Evolutionary conservation across 805 yeast species (phyloP), one percentile per base, ranked within the genome.

Genomic region (Wickerhamomyces rabaulensis): DNA sequence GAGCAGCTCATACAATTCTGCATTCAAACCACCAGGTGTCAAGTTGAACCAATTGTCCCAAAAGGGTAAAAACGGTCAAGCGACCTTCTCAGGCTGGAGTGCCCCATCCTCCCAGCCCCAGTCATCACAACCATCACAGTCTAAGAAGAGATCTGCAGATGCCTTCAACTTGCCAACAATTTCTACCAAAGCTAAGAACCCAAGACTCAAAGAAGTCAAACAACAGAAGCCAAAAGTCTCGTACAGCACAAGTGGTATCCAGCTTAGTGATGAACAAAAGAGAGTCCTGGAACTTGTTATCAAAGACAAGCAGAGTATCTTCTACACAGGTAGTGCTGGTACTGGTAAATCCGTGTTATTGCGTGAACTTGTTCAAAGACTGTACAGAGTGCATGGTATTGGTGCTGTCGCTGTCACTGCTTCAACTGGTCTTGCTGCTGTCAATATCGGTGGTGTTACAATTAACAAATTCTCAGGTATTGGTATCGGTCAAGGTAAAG

Each of bases 391-490:
- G 39, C 73, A 78, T 60, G 69, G 71, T 3, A 58, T 63, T 2
- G 69, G 70, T 12, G 64, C 70, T 0, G 87, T 94, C 4, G 96
- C 95, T 0, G 80, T 94, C 4, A 89, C 98, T 0, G 99, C 99
- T 0, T 87, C 97, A 0, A 94, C 99, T 0, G 99, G 99, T 1
- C 69, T 94, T 51, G 99, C 99, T 0, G 99, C 97, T 0, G 84
- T 89, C 38, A 89, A 90, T 57, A 86, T 94, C 55, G 96, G 95
- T 2, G 99, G 99, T 21, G 78, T 76, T 26, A 94, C 99, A 0
- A 71, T 94, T 25, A 95, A 92, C 63, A 74, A 86, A 57, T 89
- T 83, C 68, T 78, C 96, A 0, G 95, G 96, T 1, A 78, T 90
- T 45, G 98, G 98, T 0, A 64, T 90, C 66, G 40, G 87, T 76